A percentile compares a stretch with the other conserved stretches of the same genome.
phyloP scores from a whole-genome alignment of 83 land plant species.

The Picea mariana region DNA sequence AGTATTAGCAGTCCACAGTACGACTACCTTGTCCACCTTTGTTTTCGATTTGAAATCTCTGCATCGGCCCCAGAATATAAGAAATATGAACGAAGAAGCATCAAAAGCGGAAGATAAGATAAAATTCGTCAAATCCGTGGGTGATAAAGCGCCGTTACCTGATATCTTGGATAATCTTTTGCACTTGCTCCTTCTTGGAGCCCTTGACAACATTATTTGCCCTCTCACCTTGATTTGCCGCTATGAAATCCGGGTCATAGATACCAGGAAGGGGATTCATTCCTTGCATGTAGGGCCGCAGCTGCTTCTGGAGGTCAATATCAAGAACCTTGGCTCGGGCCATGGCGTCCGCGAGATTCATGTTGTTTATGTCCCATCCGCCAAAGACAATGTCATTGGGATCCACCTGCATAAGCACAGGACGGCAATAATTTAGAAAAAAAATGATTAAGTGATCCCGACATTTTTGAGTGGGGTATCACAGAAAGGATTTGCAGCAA shows the following conservation, averaged over 20 bases:
- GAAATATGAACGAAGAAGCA: background rate
- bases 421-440: background rate
- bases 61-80: background rate
- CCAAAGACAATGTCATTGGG: slow-evolving; percentile 46
- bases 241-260: no score
- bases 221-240: slow-evolving; percentile 86
- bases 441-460: no score
- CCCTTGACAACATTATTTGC: slow-evolving; percentile 92
- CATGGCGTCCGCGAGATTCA: slow-evolving; percentile 61
- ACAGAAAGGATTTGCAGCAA: no score
- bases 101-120: no score
- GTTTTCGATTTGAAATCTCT: slow-evolving; percentile 49
- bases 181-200: slow-evolving; percentile 88
- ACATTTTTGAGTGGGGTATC: no score
- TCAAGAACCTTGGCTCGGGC: slow-evolving; percentile 44
- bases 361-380: slow-evolving; percentile 18
- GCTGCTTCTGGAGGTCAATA: slow-evolving; percentile 24
- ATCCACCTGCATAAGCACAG: background rate
- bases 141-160: slow-evolving; percentile 37
- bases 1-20: no score
- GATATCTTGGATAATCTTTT: slow-evolving; percentile 79
- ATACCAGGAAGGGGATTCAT: no score
- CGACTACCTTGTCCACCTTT: no score
- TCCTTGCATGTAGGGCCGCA: no score
- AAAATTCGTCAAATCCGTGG: no score